Evolutionary conservation across 2,329 filamentous ascomycete species (phyloP).

Genomic region (Xylariales sp.): DNA sequence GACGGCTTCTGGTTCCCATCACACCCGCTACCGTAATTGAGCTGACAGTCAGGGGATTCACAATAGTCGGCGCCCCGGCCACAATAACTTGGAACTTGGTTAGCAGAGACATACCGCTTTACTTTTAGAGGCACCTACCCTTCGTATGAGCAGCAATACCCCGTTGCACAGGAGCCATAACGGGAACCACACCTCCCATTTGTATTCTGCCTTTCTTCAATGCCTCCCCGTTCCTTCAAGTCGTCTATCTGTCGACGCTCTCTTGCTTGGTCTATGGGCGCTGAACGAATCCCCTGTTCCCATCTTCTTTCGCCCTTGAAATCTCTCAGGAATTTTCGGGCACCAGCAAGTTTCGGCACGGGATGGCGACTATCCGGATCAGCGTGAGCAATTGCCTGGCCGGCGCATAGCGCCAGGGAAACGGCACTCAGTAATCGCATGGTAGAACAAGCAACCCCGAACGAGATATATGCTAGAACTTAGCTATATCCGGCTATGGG

Average conservation of each 20-base stretch:
- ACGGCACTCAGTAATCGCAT: conserved; percentile 45
- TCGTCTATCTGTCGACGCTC: conserved; percentile 23
- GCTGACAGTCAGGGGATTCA: conserved; percentile 49
- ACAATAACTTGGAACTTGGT: conserved; percentile 45
- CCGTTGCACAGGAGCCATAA: conserved; percentile 45
- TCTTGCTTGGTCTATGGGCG: conserved; percentile 24
- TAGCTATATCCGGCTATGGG: conserved; percentile 17
- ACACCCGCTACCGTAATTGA: conserved; percentile 59
- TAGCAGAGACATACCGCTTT: conserved; percentile 26
- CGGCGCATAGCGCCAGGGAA: conserved; percentile 43
- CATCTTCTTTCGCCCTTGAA: conserved; percentile 43
- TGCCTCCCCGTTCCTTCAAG: conserved; percentile 30
- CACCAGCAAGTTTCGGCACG: conserved; percentile 46
- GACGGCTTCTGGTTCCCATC: conserved; percentile 59
- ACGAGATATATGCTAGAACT: conserved; percentile 33
- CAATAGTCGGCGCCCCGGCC: conserved; percentile 46
- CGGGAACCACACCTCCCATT: conserved; percentile 43
- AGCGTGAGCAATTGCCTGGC: conserved; percentile 46
- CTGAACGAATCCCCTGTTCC: conserved; percentile 36
- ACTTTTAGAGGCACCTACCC: conserved; percentile 43
- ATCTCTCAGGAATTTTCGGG: conserved; percentile 46
- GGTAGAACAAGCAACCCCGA: background rate
- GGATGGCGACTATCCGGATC: conserved; percentile 34
- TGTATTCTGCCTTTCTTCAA: conserved; percentile 45
- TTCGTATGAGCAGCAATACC: conserved; percentile 50